These are phyloP conservation scores for Linum tenue DNA, from an alignment of 345 rosid genomes.

Conservation along the genomic window DNA sequence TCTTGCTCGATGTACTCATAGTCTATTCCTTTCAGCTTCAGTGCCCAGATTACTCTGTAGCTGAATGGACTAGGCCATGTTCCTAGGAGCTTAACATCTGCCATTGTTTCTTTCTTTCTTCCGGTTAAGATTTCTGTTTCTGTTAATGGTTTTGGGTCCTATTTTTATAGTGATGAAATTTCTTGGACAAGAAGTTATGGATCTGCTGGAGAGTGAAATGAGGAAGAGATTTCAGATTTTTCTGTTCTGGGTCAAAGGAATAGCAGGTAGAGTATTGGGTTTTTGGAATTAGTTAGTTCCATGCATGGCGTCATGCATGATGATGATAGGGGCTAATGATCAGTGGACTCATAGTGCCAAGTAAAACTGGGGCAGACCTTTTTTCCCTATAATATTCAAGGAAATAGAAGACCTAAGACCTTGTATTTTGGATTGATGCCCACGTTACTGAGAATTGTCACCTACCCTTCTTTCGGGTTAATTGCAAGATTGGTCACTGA, in stretches of 20 bases:
- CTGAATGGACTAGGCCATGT: constrained; percentile 9
- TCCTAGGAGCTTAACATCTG: constrained; percentile 13
- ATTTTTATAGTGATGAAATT: not conserved
- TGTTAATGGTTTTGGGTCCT: not conserved
- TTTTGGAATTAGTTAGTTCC: not conserved
- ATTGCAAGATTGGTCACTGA: too few relatives aligned
- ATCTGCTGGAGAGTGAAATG: not conserved
- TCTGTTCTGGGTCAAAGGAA: not conserved
- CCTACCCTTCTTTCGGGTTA: too few relatives aligned
- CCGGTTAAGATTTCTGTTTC: not conserved
- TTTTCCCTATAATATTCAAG: too few relatives aligned
- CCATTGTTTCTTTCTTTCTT: constrained; percentile 1
- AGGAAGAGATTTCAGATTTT: not conserved
- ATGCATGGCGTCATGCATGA: too few relatives aligned
- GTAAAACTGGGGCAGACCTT: too few relatives aligned
- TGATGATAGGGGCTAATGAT: too few relatives aligned
- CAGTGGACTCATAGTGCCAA: too few relatives aligned
- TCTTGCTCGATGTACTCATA: constrained; percentile 9
- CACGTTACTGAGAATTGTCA: too few relatives aligned
- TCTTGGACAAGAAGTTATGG: not conserved
- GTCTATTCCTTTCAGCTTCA: constrained; percentile 14
- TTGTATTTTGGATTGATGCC: too few relatives aligned
- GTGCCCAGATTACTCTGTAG: constrained; percentile 13
- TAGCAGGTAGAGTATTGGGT: not conserved
- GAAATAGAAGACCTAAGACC: too few relatives aligned